A percentile compares a stretch with the other conserved stretches of the same genome.
phyloP scores from a whole-genome alignment of 352 stramenopile species.

The Pilasporangium apinafurcum region DNA sequence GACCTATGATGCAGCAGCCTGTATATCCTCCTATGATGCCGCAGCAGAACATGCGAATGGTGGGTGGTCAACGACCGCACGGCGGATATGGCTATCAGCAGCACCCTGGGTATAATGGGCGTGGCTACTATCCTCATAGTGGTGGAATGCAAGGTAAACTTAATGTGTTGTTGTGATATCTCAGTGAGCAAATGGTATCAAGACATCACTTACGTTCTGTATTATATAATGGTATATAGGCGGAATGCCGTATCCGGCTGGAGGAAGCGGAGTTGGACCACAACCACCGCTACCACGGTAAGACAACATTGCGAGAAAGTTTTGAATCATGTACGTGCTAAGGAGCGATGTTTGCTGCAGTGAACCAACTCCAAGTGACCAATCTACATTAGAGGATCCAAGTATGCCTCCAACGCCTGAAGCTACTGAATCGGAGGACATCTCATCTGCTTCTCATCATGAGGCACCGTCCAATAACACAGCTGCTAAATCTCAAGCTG shows the following conservation, averaged over 20 bases:
- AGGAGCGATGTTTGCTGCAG: neutral
- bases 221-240: constrained; percentile 1
- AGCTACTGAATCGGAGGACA: too few species aligned
- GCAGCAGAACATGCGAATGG: constrained; percentile 51
- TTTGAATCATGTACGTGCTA: too few species aligned
- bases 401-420: too few species aligned
- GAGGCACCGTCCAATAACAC: neutral
- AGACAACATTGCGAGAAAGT: too few species aligned
- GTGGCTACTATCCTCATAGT: constrained; percentile 42
- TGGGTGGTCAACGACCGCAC: constrained; percentile 23
- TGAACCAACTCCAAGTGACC: constrained; percentile 7
- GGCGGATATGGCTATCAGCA: constrained; percentile 38
- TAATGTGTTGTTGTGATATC: neutral
- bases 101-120: constrained; percentile 46
- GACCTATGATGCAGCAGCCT: constrained; percentile 49
- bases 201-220: too few species aligned
- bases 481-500: neutral
- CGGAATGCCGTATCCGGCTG: constrained; percentile 23
- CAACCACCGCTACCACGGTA: constrained; percentile 40
- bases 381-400: too few species aligned
- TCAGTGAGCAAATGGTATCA: neutral
- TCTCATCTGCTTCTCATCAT: too few species aligned
- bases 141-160: constrained; percentile 23
- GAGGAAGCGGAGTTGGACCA: constrained; percentile 16
- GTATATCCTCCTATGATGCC: constrained; percentile 69